These are phyloP conservation scores for Clavulina sp. DNA, from an alignment of 768 basidiomycete species.

Conservation along the genomic window DNA sequence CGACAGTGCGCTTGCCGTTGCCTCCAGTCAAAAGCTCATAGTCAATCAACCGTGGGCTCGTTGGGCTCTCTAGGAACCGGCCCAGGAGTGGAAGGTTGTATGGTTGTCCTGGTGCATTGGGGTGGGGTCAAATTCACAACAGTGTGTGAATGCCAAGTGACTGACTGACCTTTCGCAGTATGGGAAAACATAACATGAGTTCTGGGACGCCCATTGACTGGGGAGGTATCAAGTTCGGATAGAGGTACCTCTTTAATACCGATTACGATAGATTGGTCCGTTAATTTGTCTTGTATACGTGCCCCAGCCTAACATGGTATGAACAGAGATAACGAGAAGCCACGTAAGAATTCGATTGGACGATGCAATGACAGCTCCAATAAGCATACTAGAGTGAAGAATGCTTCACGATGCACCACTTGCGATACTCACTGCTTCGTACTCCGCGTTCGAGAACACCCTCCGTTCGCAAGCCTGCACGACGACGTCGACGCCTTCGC, in stretches of 20 bases:
- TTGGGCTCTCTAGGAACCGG: conserved; percentile 31
- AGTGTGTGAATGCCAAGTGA: neutral
- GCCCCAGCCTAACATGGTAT: conserved; percentile 52
- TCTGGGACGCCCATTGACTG: conserved; percentile 28
- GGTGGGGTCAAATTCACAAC: neutral
- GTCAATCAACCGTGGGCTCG: conserved; percentile 41
- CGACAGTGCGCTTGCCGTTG: conserved; percentile 59
- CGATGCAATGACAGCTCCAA: too few species aligned
- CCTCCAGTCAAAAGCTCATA: conserved; percentile 60
- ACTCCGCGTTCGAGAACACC: neutral
- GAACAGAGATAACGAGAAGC: neutral
- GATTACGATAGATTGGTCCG: conserved; percentile 52
- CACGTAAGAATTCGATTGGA: too few species aligned
- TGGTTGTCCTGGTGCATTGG: conserved; percentile 38
- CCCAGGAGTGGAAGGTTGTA: conserved; percentile 73
- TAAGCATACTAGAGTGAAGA: too few species aligned
- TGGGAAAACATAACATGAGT: conserved; percentile 89
- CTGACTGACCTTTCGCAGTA: conserved; percentile 44
- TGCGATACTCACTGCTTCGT: too few species aligned
- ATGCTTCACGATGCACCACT: too few species aligned
- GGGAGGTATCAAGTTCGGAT: conserved; percentile 34
- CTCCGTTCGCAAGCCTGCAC: conserved; percentile 62
- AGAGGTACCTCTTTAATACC: conserved; percentile 84
- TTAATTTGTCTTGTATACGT: conserved; percentile 34
- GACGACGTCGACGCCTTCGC: conserved; percentile 43